Base-by-base conservation (phyloP, 331 rosid genomes). In the Ulmus americana region DNA sequence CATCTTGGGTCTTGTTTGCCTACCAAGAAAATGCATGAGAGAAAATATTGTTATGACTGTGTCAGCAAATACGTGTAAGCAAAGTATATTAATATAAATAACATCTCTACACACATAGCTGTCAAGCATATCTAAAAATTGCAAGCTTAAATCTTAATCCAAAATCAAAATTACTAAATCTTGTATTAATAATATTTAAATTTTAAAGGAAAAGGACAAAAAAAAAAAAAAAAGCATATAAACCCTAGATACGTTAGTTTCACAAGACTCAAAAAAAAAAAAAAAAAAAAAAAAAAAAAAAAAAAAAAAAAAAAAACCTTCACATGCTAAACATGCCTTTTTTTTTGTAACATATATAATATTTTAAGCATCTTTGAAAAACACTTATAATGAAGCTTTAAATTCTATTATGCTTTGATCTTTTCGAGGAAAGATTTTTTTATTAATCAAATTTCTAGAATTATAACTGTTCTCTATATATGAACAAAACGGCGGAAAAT, bases 1-100 rank as follows among this genome's bases (percentile, higher is more conserved):
- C 69, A 92, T 76, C 82, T 28, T 79, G 60, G 95, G 90, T 65
- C 81, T 68, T 4, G 81, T 75, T 49, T 82, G 82, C 78, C 96
- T 91, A 49, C 8, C 8, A 67, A 15, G 5, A 35, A 15, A 10
- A 48, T n/a, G n/a, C n/a, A n/a, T 7, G 10, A 50, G 6, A 11
- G 41, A 28, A 28, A 28, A 28, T 28, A 28, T 28, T 28, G 35
- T 28, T 28, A 28, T 28, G 35, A 28, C 35, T 2, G 28, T 22
- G 28, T 22, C 28, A 22, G 4, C 35, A 28, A 28, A 28, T 28
- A 28, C 35, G 35, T 2, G 35, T 28, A 28, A 2, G 4, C 35
- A 28, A 28, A 28, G 35, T 28, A 28, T 28, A 28, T 28, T 28
- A 28, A 28, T 28, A 28, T 28, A 28, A 28, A 28, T 28, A 28